These are phyloP conservation scores for Vanrija sp. DNA, from an alignment of 1,284 basidiomycete species.

Conservation along the genomic window DNA sequence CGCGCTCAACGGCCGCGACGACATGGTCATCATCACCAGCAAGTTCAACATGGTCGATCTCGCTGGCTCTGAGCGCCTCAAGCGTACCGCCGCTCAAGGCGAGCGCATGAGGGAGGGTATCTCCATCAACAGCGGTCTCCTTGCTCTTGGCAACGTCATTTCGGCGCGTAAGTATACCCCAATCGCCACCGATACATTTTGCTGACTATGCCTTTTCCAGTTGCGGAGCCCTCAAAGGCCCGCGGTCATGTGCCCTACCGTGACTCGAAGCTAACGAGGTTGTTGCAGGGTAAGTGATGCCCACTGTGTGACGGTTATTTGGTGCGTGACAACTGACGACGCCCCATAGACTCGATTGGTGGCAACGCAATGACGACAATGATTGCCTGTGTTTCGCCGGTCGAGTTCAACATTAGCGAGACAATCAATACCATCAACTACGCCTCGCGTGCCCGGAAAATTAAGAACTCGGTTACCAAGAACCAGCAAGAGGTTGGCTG, in stretches of 20 bases:
- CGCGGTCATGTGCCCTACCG: constrained; percentile 83
- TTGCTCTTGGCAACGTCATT: constrained; percentile 96
- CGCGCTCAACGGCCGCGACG: constrained; percentile 58
- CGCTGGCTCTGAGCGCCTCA: constrained; percentile 92
- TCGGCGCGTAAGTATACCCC: constrained; percentile 58
- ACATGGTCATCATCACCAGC: constrained; percentile 84
- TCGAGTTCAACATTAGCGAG: constrained; percentile 89
- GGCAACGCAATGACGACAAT: constrained; percentile 97
- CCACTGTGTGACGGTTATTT: not conserved
- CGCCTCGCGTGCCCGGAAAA: constrained; percentile 93
- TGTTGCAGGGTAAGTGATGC: constrained; percentile 61
- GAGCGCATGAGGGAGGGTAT: constrained; percentile 97
- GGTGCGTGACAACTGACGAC: not conserved
- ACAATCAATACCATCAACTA: constrained; percentile 98
- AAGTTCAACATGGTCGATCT: constrained; percentile 99
- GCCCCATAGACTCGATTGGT: constrained; percentile 74
- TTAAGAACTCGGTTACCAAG: constrained; percentile 89
- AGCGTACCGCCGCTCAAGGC: constrained; percentile 86
- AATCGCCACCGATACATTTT: not conserved
- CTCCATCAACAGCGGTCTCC: constrained; percentile 92
- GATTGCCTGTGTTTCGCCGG: constrained; percentile 94
- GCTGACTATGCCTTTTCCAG: constrained; percentile 30
- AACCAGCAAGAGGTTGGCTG: constrained; percentile 96
- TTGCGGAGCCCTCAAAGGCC: constrained; percentile 79
- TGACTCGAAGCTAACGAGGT: constrained; percentile 90